Base-by-base conservation (phyloP, 176 grass and related monocot species). In the Juncus inflexus region DNA sequence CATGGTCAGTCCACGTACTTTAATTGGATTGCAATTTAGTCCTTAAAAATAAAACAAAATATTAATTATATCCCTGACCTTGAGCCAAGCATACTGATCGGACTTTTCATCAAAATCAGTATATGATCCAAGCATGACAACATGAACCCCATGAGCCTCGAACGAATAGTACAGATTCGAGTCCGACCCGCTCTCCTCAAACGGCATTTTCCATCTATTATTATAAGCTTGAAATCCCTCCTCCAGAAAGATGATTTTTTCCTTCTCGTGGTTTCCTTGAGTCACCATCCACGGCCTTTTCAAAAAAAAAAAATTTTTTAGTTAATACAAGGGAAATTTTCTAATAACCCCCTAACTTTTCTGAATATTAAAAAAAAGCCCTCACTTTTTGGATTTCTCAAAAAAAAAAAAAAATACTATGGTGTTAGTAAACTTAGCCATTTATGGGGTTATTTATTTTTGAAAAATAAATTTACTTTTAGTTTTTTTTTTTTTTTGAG, bases 241-340 rank as follows among this genome's bases (percentile, higher is more conserved):
- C 79, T 82, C 19, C 3, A 97, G 38, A 51, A 91, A 79, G n/a
- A 42, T 60, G 79, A 97, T 86, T 6, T 39, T 74, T 72, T 97
- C 92, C 67, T 89, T 91, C 78, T 97, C 92, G 83, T 97, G 92
- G 63, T 97, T 97, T 63, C 92, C 92, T 84, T 97, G 82, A 2
- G 92, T 97, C 45, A 91, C 87, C 92, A 97, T 97, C 43, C 43
- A 47, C 43, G 43, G 43, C 43, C 43, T 47, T 28, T 28, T 28
- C n/a, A n/a, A n/a, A n/a, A n/a, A n/a, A n/a, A n/a, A n/a, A n/a
- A n/a, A n/a, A n/a, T n/a, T n/a, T n/a, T n/a, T n/a, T n/a, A n/a
- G n/a, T n/a, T n/a, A n/a, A n/a, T n/a, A n/a, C n/a, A n/a, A 28
- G 19, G 19, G 19, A 28, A 28, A 28, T 28, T 28, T 28, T 28